Base-by-base conservation (phyloP, 2,329 filamentous ascomycete species). In the Pyrenophora seminiperda region DNA sequence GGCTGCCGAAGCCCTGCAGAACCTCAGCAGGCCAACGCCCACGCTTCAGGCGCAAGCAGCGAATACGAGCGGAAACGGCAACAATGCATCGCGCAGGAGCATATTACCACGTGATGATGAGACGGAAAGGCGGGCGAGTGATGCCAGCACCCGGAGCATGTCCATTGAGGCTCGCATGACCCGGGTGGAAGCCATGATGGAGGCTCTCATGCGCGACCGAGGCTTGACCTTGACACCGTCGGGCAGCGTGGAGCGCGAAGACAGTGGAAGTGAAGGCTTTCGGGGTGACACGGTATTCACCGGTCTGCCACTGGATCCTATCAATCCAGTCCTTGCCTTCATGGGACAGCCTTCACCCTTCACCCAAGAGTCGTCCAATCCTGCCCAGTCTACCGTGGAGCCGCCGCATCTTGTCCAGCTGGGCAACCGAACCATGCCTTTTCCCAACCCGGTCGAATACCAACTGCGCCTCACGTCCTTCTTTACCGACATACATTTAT, bases 141-240 rank as follows among this genome's bases (percentile, higher is more conserved):
- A 70, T 50, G 63, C 62, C 43, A 64, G 66, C 34, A 40, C 60
- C 11, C 47, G 59, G 18, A 60, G 61, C 7, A 47, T 63, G 41
- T 63, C 67, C 3, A 67, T 72, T 63, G 68, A 72, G 48, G 59
- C 59, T 19, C 67, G 69, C 24, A 72, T 72, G 69, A 54, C 66
- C 7, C 58, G 69, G 7, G 62, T 72, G 4, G 69, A 72, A 53
- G 52, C 56, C 30, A 69, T 72, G 67, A 68, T 72, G 67, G 66
- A 71, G 33, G 58, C 60, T 11, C 45, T 71, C 17, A 57, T 71
- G n/a, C 69, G 65, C 18, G 67, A 71, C 5, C 62, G 67, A 9
- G 56, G 58, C 47, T 44, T 62, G 41, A 53, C 54, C 5, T 49
- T 61, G 41, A 61, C 63, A 11, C 61, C 66, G 2, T 50, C 58